Evolutionary conservation across 2,329 filamentous ascomycete genomes (phyloP), one percentile per base, ranked within the genome.

Genomic region (Aspergillus proliferans): DNA sequence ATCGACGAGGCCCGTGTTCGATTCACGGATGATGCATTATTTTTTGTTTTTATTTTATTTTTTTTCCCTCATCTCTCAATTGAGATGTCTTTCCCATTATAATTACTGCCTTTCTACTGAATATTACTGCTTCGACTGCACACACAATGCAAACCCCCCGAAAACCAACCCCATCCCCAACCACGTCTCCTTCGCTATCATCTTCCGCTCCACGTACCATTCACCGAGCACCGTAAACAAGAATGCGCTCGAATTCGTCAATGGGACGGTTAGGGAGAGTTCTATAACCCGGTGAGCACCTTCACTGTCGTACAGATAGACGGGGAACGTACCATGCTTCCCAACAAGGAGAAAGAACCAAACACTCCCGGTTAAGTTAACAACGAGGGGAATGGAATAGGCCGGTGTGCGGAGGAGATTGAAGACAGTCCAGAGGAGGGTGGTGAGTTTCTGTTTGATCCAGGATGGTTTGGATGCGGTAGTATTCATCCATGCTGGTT

Each of bases 291-390:
- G 2, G 26, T 30, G 3, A 30, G 3, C 14, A 15, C 6, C 8
- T 14, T 3, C 10, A 10, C 3, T 15, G 4, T 28, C 3, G 6
- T 7, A 1, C 24, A 38, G 7, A 30, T 3, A 48, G 19, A 30
- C 38, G 50, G 56, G 19, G 22, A 24, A 51, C 79, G 59, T 71
- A 94, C 90, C 90, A 61, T 91, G 91, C 68, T 93, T 83, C 6
- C 92, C 92, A 71, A 97, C 92, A 56, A 97, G 75, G 58, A 97
- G 71, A 61, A 97, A 97, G 71, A 97, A 97, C 92, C 92, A 97
- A 48, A 96, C 79, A 64, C 89, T 95, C 26, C 92, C 92, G 2
- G 92, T 95, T 47, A 97, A 72, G 66, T 97, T 97, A 50, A 95
- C 71, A 46, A 95, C 71, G 58, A 97, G 71, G 18, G 92, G 92